Percentiles rank a stretch among this genome's conserved stretches.
phyloP scores from a whole-genome alignment of 2,329 filamentous ascomycete genomes.

The Hypocrella siamensis region DNA sequence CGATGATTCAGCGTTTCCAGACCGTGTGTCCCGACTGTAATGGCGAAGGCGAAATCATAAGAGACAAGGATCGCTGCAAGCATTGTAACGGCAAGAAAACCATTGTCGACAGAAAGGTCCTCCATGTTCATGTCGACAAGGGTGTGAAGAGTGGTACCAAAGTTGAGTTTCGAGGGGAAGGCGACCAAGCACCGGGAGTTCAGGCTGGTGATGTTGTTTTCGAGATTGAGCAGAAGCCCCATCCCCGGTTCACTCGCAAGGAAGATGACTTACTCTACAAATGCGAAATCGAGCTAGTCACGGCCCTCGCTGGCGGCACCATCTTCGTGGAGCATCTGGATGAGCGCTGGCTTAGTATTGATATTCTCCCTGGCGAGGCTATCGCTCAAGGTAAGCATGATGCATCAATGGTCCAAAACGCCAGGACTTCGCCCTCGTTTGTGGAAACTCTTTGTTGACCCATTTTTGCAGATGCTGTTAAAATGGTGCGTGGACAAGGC shows the following conservation, averaged over 20 bases:
- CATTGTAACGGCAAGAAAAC: constrained; percentile 96
- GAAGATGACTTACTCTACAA: constrained; percentile 94
- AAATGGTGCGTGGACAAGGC: constrained; percentile 89
- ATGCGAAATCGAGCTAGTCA: constrained; percentile 89
- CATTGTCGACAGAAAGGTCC: constrained; percentile 88
- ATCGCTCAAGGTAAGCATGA: constrained; percentile 79
- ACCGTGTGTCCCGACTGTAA: constrained; percentile 97
- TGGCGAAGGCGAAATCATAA: constrained; percentile 91
- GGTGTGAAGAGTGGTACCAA: constrained; percentile 89
- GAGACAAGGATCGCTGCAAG: constrained; percentile 97
- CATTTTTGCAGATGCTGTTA: constrained; percentile 55
- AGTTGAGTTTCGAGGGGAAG: constrained; percentile 93
- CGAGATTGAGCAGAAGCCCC: constrained; percentile 99
- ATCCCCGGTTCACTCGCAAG: constrained; percentile 84
- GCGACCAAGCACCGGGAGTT: constrained; percentile 87
- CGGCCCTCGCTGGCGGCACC: constrained; percentile 78
- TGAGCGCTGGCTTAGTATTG: constrained; percentile 88
- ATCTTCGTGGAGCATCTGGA: constrained; percentile 94
- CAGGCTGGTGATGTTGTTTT: constrained; percentile 94
- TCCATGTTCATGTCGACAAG: constrained; percentile 93
- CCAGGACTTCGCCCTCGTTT: background rate
- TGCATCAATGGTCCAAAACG: too few relatives aligned
- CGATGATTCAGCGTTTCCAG: constrained; percentile 99
- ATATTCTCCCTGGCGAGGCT: constrained; percentile 85
- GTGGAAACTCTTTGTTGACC: background rate